Evolutionary conservation across 2,329 filamentous ascomycete species (phyloP).

Genomic region (Botrytis medusae): DNA sequence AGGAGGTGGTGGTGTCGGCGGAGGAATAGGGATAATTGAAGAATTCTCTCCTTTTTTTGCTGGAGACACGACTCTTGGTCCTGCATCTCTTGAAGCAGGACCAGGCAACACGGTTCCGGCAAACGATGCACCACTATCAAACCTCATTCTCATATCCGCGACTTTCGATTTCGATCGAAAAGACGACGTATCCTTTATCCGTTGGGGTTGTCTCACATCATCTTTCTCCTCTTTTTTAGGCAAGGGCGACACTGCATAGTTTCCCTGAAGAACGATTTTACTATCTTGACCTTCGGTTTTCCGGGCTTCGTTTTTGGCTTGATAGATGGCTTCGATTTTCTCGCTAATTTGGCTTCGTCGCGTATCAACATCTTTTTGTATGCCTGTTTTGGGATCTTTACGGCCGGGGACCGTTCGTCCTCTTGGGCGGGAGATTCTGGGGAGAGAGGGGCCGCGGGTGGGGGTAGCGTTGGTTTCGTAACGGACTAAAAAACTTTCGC

Average conservation of each 20-base stretch:
- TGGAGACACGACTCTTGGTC: background rate
- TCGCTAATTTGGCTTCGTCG: conserved; percentile 26
- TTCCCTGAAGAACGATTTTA: background rate
- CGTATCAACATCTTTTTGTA: conserved; percentile 6
- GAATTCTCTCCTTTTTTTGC: background rate
- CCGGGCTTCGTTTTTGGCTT: conserved; percentile 28
- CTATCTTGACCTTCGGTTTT: conserved; percentile 5
- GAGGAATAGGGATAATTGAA: background rate
- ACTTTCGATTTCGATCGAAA: conserved; percentile 27
- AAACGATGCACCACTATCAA: conserved; percentile 27
- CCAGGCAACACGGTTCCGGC: background rate
- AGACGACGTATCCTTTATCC: conserved; percentile 5
- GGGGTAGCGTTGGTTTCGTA: conserved; percentile 18
- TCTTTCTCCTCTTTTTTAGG: background rate
- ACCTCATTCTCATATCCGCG: conserved; percentile 32
- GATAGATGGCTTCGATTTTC: conserved; percentile 33
- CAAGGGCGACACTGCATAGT: background rate
- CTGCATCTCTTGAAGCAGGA: background rate
- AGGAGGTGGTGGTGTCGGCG: background rate
- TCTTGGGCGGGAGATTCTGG: background rate
- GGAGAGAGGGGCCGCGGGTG: background rate
- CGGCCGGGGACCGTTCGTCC: conserved; percentile 15
- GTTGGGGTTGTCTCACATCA: background rate
- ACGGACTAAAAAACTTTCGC: conserved; percentile 13
- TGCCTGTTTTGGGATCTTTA: background rate